Base-by-base conservation (phyloP, 139 green algal species). In the Micractinium sp. region DNA sequence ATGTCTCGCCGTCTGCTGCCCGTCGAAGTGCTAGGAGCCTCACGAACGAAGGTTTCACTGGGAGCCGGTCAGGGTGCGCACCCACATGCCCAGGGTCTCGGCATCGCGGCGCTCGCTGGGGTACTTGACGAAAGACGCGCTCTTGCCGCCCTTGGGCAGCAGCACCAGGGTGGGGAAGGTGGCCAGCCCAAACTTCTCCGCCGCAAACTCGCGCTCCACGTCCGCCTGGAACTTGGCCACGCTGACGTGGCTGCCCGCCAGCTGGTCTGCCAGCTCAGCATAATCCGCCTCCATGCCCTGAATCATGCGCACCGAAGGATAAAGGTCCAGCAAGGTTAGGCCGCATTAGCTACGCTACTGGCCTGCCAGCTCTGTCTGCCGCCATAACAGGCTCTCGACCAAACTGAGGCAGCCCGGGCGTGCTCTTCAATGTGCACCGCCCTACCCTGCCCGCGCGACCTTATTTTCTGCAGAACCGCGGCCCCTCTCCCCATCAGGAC, bases 111-210 rank as follows among this genome's bases (percentile, higher is more conserved):
- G 91, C 92, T 99, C 96, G 5, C 87, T 93, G 63, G 95, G 93
- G 92, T 97, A 98, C 77, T 83, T 90, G 60, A 85, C 80, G 38
- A 67, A 85, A 35, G 69, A 61, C 18, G 75, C 83, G 75, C 88
- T 61, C 27, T 71, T 81, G 39, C 63, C 87, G 78, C 85, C 88
- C 90, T 94, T 95, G 79, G 95, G 95, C 91, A 99, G 90, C 92
- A 97, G 92, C 22, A 98, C 92, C 75, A 99, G 96, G 66, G 95
- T 98, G 81, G 97, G 97, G 94, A 99, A 99, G 85, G 97, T 98
- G 88, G 95, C 94, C 2, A 99, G 93, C 35, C 95, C 95, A 85
- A 98, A 91, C 89, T 95, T 95, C 12, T 90, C 89, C 19, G 86
- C 90, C 69, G 92, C 90, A 91, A 97, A 98, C 39, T 97, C 94